A percentile compares a stretch with the other conserved stretches of the same genome.
Conservation (phyloP, 352 stramenopile genomes). For the Phytophthora pini region DNA sequence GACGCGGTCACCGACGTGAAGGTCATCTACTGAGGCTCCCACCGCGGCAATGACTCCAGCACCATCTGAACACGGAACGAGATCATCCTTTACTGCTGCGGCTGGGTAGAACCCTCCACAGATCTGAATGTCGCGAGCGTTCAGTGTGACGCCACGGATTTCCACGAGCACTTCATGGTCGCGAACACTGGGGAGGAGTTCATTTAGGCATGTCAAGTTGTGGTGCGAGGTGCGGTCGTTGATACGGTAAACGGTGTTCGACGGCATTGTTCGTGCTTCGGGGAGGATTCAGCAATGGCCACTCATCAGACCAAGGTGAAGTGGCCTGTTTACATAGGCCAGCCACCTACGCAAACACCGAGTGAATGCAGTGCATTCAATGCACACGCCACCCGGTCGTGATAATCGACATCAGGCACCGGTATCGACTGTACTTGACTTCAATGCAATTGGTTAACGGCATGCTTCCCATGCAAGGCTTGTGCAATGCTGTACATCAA, state of each 20-base stretch:
- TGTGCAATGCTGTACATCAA: constrained; percentile 6
- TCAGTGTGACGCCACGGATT: constrained; percentile 35
- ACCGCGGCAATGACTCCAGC: constrained; percentile 32
- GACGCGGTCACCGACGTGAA: constrained; percentile 32
- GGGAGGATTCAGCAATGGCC: constrained; percentile 8
- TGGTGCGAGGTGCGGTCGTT: constrained; percentile 33
- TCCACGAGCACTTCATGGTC: constrained; percentile 36
- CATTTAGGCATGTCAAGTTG: constrained; percentile 20
- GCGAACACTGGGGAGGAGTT: constrained; percentile 16
- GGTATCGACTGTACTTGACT: no score
- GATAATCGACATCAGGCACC: neutral
- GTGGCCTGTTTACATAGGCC: constrained; percentile 12
- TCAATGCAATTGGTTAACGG: neutral
- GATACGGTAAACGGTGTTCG: constrained; percentile 31
- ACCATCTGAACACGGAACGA: constrained; percentile 35
- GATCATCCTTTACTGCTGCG: constrained; percentile 24
- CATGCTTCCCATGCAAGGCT: neutral
- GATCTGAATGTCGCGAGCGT: constrained; percentile 31
- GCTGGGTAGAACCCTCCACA: constrained; percentile 25
- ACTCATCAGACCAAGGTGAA: constrained; percentile 6
- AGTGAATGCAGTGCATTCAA: constrained; percentile 12
- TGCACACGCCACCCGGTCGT: neutral
- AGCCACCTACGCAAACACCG: constrained; percentile 20
- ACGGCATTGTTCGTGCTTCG: constrained; percentile 7
- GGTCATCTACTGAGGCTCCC: constrained; percentile 19